Percentiles rank a stretch among this genome's conserved stretches.
Conservation (phyloP, 208 protist species). For the Acanthamoeba triangularis region DNA sequence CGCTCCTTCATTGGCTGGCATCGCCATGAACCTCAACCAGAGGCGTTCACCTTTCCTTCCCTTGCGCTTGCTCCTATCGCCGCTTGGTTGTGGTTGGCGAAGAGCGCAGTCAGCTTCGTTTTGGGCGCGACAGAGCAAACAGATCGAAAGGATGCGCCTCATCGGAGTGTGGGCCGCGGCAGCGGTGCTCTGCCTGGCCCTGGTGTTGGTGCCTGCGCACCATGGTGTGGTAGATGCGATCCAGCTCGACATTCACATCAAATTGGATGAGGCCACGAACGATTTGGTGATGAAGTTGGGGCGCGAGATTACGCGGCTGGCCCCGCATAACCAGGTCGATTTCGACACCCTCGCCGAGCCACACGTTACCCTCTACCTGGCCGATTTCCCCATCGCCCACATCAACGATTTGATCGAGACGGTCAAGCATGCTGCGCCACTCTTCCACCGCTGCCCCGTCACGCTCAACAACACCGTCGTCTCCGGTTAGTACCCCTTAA, state of each 20-base stretch:
- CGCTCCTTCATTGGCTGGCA: no score
- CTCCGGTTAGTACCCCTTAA: not conserved
- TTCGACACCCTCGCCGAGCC: constrained; percentile 10
- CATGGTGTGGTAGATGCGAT: not conserved
- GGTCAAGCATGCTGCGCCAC: not conserved
- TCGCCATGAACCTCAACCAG: no score
- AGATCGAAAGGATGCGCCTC: no score
- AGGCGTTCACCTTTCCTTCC: no score
- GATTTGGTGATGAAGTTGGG: constrained; percentile 23
- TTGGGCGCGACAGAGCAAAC: no score
- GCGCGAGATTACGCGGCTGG: constrained; percentile 1
- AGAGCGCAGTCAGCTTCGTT: no score
- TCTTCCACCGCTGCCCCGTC: constrained; percentile 35
- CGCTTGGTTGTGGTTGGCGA: no score
- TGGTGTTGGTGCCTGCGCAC: not conserved
- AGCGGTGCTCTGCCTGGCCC: not conserved
- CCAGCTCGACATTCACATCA: constrained; percentile 36
- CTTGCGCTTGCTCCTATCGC: no score
- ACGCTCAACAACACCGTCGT: constrained; percentile 39
- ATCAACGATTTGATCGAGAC: not conserved
- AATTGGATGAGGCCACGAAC: not conserved
- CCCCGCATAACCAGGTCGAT: constrained; percentile 27
- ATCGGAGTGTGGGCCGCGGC: not conserved
- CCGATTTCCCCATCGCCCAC: not conserved
- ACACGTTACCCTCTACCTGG: constrained; percentile 13